These are phyloP conservation scores for Gardenia jasminoides DNA, from an alignment of 257 asterid species.

Conservation along the genomic window DNA sequence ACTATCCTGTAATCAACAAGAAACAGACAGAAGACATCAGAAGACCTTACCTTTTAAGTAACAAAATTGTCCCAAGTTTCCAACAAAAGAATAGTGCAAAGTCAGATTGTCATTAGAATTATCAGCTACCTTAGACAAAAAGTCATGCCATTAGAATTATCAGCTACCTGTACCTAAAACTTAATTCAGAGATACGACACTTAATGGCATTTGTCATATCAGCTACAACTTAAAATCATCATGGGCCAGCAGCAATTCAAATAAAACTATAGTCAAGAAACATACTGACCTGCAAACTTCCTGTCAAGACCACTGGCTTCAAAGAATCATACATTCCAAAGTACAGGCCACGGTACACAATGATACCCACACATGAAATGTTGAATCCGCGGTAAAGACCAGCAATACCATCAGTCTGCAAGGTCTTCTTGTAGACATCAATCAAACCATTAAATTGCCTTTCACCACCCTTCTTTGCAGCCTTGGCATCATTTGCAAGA, in stretches of 20 bases:
- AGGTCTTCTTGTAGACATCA: conserved; percentile 70
- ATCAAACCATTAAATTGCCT: conserved; percentile 74
- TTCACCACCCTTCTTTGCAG: conserved; percentile 66
- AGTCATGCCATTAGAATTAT: too few relatives aligned
- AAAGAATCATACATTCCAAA: conserved; percentile 82
- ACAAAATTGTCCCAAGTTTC: neutral
- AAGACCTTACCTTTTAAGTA: too few relatives aligned
- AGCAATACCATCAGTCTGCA: conserved; percentile 54
- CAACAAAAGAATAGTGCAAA: too few relatives aligned
- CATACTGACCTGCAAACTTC: conserved; percentile 49
- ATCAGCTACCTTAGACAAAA: too few relatives aligned
- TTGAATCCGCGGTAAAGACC: conserved; percentile 83
- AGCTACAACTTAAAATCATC: too few relatives aligned
- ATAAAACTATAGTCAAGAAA: neutral
- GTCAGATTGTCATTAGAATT: too few relatives aligned
- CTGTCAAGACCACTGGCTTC: conserved; percentile 62
- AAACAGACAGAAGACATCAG: neutral
- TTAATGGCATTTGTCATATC: too few relatives aligned
- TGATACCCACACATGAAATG: conserved; percentile 70
- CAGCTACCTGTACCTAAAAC: too few relatives aligned
- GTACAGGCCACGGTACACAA: conserved; percentile 79
- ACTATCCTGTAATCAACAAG: conserved; percentile 49
- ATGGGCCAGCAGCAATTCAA: neutral
- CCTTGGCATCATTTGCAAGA: conserved; percentile 66
- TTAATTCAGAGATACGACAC: too few relatives aligned